Evolutionary conservation across 192 early-diverging fungal species (phyloP), one percentile per base, ranked within the genome.

Genomic region (Glomus cerebriforme): DNA sequence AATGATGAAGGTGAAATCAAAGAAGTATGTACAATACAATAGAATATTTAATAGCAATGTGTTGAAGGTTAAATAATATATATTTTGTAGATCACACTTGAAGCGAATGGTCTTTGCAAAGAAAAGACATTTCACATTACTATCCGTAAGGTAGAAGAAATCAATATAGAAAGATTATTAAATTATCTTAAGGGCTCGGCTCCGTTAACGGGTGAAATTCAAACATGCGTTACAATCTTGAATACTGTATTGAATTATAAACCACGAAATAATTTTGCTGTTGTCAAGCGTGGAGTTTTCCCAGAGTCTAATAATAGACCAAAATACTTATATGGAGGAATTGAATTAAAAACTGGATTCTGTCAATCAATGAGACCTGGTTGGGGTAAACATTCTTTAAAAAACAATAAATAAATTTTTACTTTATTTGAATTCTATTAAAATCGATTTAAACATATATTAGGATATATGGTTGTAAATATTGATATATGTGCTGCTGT

Each of bases 191-290:
- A 58, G 4, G 73, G 58, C 2, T 19, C 13, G n/a, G 15, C 13
- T 60, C 29, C 7, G 13, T 35, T 75, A 7, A 75, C 47, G 8
- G 27, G 58, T 26, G 29, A 75, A 75, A 35, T 75, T 10, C 47
- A 26, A 58, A 62, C 43, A 32, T 75, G 54, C 26, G 22, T 58
- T 26, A 15, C 58, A 15, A 24, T 60, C 22, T 34, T 75, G 15
- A 75, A 75, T 8, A 75, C 73, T n/a, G 29, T 75, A 13, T 60
- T 75, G 13, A 75, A 75, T 75, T 58, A 58, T 60, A 34, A 59
- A 35, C 54, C 73, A 5, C 27, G 73, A 60, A 60, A 60, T n/a
- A 60, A 5, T 19, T 75, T 34, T 60, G 29, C 58, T 58, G 29
- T 37, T 32, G 47, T 75, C 2, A 75, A 75, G 32, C 26, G 34